phyloP scores from a whole-genome alignment of 1,284 basidiomycete species.

The Thelephora terrestris region DNA sequence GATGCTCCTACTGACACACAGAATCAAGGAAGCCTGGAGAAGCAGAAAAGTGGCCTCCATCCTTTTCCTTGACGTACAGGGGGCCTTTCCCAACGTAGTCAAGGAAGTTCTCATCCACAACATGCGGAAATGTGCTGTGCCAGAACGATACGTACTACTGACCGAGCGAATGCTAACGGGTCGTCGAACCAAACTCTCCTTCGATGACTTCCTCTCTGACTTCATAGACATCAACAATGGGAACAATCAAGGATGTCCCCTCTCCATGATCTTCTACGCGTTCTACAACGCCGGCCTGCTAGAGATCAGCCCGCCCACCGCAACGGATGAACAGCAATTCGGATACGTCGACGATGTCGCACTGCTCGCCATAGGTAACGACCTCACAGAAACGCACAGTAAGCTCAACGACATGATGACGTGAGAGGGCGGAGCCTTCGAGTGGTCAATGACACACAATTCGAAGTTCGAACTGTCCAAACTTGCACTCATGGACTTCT shows the following conservation, averaged over 20 bases:
- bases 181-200: constrained; percentile 16
- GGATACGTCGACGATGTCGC: constrained; percentile 23
- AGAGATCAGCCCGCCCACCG: not conserved
- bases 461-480: not conserved
- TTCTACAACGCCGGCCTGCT: constrained; percentile 26
- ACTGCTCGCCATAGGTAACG: constrained; percentile 9
- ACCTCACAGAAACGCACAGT: constrained; percentile 9
- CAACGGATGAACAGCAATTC: constrained; percentile 11
- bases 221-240: constrained; percentile 19
- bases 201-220: constrained; percentile 22
- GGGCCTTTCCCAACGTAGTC: constrained; percentile 27
- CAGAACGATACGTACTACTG: constrained; percentile 2
- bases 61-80: constrained; percentile 30
- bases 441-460: constrained; percentile 19
- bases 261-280: constrained; percentile 21
- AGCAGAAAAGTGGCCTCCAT: constrained; percentile 19
- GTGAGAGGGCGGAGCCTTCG: constrained; percentile 11
- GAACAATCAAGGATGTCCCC: constrained; percentile 25
- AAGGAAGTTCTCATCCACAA: constrained; percentile 23
- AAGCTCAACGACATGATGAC: constrained; percentile 14
- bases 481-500: not conserved
- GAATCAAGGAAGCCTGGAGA: constrained; percentile 26
- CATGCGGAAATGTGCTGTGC: constrained; percentile 20
- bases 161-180: constrained; percentile 12
- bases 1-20: constrained; percentile 22